A percentile compares a stretch with the other conserved stretches of the same genome.
These are phyloP conservation scores for Tolypocladium tundrense DNA, from an alignment of 2,329 filamentous ascomycete species.

Conservation along the genomic window DNA sequence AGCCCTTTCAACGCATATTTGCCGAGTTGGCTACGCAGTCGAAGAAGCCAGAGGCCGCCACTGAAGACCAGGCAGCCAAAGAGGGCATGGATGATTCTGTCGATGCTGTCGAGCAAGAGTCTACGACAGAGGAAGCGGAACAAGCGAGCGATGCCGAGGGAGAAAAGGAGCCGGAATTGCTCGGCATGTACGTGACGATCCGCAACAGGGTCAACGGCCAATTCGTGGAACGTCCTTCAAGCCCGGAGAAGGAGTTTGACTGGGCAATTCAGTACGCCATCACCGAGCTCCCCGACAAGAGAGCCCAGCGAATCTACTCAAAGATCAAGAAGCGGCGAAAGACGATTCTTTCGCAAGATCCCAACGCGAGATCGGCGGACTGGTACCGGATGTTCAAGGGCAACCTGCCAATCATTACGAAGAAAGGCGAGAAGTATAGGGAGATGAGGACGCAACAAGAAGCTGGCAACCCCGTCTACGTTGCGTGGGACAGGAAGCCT, in stretches of 20 bases:
- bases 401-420: slow-evolving; percentile 28
- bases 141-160: not conserved
- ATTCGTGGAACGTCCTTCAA: slow-evolving; percentile 49
- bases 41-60: slow-evolving; percentile 6
- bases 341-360: slow-evolving; percentile 30
- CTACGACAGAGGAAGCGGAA: not conserved
- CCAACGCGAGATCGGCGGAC: slow-evolving; percentile 27
- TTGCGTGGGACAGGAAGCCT: slow-evolving; percentile 32
- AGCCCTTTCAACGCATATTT: slow-evolving; percentile 41
- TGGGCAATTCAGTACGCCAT: slow-evolving; percentile 78
- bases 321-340: slow-evolving; percentile 46
- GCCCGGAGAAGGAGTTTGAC: slow-evolving; percentile 25
- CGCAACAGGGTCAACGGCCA: slow-evolving; percentile 62
- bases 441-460: slow-evolving; percentile 41
- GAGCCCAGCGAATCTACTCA: slow-evolving; percentile 42
- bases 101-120: not conserved
- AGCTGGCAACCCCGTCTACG: slow-evolving; percentile 31
- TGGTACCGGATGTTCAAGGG: slow-evolving; percentile 38
- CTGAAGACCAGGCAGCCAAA: not conserved
- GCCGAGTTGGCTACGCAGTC: slow-evolving; percentile 34
- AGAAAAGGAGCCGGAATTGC: not conserved
- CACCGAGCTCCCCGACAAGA: slow-evolving; percentile 41
- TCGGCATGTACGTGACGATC: slow-evolving; percentile 63
- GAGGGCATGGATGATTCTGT: not conserved
- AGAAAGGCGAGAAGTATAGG: slow-evolving; percentile 50